phyloP scores from a whole-genome alignment of 192 early-diverging fungal genomes.

The Entrophospora sp. region DNA sequence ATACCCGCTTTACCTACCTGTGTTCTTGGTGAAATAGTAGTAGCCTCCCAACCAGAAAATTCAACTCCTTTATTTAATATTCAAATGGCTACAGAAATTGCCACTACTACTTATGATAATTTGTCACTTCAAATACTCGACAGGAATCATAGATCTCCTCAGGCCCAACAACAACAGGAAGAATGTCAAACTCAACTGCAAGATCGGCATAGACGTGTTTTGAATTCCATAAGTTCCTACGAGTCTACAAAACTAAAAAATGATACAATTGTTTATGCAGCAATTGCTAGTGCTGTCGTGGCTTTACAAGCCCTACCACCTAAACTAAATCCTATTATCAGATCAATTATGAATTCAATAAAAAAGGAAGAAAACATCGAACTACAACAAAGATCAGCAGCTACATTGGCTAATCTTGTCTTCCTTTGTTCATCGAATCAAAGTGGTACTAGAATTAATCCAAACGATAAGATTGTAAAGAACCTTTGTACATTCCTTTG shows the following conservation, averaged over 20 bases:
- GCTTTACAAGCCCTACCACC: slow-evolving; percentile 66
- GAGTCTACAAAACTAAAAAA: slow-evolving; percentile 52
- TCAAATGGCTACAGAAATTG: slow-evolving; percentile 44
- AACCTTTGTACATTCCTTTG: slow-evolving; percentile 83
- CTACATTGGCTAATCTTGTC: slow-evolving; percentile 43
- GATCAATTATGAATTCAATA: slow-evolving; percentile 66
- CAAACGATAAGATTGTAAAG: slow-evolving; percentile 80
- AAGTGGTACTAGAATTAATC: slow-evolving; percentile 32
- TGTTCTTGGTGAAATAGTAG: slow-evolving; percentile 28
- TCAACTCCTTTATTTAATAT: slow-evolving; percentile 40
- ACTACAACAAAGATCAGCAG: slow-evolving; percentile 44
- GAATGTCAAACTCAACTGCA: slow-evolving; percentile 23
- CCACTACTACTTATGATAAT: slow-evolving; percentile 32
- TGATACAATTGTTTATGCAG: slow-evolving; percentile 61
- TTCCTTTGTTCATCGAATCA: slow-evolving; percentile 37
- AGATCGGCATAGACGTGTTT: slow-evolving; percentile 56
- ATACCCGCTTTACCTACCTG: slow-evolving; percentile 48
- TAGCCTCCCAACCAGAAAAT: background rate
- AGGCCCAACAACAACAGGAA: background rate
- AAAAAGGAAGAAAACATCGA: slow-evolving; percentile 56
- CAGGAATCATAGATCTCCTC: slow-evolving; percentile 26
- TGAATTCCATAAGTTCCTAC: slow-evolving; percentile 54
- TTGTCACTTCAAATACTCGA: slow-evolving; percentile 33
- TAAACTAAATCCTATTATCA: slow-evolving; percentile 78
- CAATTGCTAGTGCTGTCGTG: slow-evolving; percentile 73